These are phyloP conservation scores for Tylopilus rubrobrunneus DNA, from an alignment of 768 basidiomycete genomes.

Conservation along the genomic window DNA sequence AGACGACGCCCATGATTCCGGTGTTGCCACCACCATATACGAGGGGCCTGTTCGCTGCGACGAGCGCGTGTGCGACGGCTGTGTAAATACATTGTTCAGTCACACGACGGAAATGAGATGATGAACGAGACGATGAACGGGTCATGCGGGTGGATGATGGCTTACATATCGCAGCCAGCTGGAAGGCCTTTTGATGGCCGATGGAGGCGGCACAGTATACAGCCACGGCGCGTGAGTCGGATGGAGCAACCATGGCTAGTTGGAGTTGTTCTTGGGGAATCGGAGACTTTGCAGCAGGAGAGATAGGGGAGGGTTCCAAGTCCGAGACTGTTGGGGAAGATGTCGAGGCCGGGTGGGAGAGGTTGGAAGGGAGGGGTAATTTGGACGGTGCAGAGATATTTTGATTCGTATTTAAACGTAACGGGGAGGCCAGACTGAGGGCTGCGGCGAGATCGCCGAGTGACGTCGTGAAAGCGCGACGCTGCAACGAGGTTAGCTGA, in stretches of 20 bases:
- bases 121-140: neutral
- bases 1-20: constrained; percentile 87
- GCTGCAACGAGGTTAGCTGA: constrained; percentile 27
- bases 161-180: constrained; percentile 68
- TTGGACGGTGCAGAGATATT: constrained; percentile 8
- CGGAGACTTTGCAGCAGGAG: neutral
- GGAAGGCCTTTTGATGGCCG: constrained; percentile 59
- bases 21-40: constrained; percentile 84
- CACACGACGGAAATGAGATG: neutral
- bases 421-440: constrained; percentile 9
- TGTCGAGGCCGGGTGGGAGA: neutral
- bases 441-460: constrained; percentile 6
- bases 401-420: constrained; percentile 26
- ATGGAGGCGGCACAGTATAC: constrained; percentile 82
- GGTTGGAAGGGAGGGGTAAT: constrained; percentile 4
- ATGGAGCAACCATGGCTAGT: constrained; percentile 28
- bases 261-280: constrained; percentile 10
- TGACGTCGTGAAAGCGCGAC: constrained; percentile 2
- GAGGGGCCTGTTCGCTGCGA: constrained; percentile 52
- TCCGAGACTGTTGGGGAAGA: neutral
- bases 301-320: neutral
- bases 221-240: constrained; percentile 47
- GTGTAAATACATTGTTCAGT: constrained; percentile 1
- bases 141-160: constrained; percentile 6
- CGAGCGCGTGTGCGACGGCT: constrained; percentile 78